Evolutionary conservation across 495 filamentous ascomycete species (phyloP).

Genomic region (Penicillium pulvis): DNA sequence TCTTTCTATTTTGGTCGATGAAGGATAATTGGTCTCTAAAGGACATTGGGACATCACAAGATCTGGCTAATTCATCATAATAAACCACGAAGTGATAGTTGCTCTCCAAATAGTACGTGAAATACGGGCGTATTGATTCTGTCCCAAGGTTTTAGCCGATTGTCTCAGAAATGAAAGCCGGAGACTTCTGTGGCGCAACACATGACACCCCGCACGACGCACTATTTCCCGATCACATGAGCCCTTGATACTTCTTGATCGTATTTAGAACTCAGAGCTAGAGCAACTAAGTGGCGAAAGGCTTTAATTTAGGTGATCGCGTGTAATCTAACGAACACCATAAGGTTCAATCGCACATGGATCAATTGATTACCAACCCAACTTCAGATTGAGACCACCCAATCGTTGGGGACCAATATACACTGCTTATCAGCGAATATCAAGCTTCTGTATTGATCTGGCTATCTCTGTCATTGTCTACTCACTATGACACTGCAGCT

Average conservation of each 20-base stretch:
- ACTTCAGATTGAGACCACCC: too few relatives aligned
- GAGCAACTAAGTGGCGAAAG: background rate
- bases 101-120: background rate
- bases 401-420: too few relatives aligned
- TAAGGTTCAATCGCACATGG: background rate
- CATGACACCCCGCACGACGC: background rate
- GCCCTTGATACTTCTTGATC: background rate
- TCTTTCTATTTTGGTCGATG: too few relatives aligned
- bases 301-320: background rate
- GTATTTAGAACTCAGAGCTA: background rate
- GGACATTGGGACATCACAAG: too few relatives aligned
- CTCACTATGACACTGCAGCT: background rate
- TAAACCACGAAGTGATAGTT: background rate
- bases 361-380: background rate
- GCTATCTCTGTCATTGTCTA: background rate
- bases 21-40: too few relatives aligned
- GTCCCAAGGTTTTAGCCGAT: background rate
- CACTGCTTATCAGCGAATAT: too few relatives aligned
- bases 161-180: background rate
- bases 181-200: background rate
- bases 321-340: background rate
- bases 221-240: background rate
- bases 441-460: too few relatives aligned
- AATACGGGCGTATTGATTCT: background rate
- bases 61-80: background rate